These are phyloP conservation scores for Bacidia rubella DNA, from an alignment of 495 filamentous ascomycete species.

Conservation along the genomic window DNA sequence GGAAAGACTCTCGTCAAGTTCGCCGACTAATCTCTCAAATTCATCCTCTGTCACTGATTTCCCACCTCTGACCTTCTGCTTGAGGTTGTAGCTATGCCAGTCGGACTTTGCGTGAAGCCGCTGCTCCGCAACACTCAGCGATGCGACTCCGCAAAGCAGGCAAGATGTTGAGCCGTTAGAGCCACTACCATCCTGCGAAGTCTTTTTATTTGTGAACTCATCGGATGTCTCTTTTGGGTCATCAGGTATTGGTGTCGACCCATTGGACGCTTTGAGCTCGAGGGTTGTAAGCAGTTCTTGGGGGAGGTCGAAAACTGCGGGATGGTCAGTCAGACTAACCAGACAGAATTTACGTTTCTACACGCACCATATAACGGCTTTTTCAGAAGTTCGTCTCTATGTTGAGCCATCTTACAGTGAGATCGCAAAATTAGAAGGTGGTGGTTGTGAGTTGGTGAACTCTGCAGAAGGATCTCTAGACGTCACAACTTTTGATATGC, in stretches of 20 bases:
- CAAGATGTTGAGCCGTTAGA: slow-evolving; percentile 61
- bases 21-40: slow-evolving; percentile 71
- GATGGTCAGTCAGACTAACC: slow-evolving; percentile 17
- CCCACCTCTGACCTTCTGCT: slow-evolving; percentile 65
- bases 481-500: no score
- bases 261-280: slow-evolving; percentile 34
- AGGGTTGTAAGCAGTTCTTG: slow-evolving; percentile 60
- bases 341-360: not conserved
- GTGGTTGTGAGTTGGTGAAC: no score
- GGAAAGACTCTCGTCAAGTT: slow-evolving; percentile 82
- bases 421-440: no score
- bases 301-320: slow-evolving; percentile 74
- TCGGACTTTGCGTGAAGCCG: slow-evolving; percentile 80
- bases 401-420: slow-evolving; percentile 12
- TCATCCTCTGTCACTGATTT: slow-evolving; percentile 58
- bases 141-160: slow-evolving; percentile 61
- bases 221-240: slow-evolving; percentile 17
- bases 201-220: slow-evolving; percentile 13
- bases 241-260: slow-evolving; percentile 22
- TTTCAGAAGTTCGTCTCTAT: slow-evolving; percentile 42
- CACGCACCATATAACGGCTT: slow-evolving; percentile 48
- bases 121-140: slow-evolving; percentile 64
- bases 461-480: no score
- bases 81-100: slow-evolving; percentile 85
- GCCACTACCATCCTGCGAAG: slow-evolving; percentile 26